These are phyloP conservation scores for Fistulina hepatica DNA, from an alignment of 1,284 basidiomycete genomes.

Conservation along the genomic window DNA sequence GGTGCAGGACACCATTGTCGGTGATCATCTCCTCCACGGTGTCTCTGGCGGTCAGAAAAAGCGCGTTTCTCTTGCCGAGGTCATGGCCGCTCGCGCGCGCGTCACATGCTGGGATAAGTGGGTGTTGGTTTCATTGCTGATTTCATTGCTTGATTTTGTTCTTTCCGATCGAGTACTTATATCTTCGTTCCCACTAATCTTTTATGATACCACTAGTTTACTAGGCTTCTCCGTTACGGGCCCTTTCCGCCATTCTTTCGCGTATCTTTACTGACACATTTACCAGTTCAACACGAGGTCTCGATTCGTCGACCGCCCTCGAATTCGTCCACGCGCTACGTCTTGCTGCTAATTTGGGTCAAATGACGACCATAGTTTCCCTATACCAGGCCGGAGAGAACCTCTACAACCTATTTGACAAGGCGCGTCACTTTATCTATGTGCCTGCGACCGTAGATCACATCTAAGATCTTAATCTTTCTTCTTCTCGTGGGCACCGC, in stretches of 20 bases:
- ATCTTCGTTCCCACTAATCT: too few species aligned
- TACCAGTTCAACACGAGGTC: conserved; percentile 41
- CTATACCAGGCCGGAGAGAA: conserved; percentile 65
- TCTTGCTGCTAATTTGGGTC: conserved; percentile 26
- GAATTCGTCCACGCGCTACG: conserved; percentile 46
- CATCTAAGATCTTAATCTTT: too few species aligned
- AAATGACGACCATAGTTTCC: conserved; percentile 42
- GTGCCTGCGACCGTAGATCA: too few species aligned
- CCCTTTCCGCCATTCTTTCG: too few species aligned
- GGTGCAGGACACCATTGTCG: conserved; percentile 47
- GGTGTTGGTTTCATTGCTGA: conserved; percentile 15
- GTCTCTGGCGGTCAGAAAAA: conserved; percentile 76
- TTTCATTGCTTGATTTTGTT: conserved; percentile 1
- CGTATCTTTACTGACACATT: too few species aligned
- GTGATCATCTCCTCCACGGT: conserved; percentile 63
- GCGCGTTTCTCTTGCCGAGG: conserved; percentile 68
- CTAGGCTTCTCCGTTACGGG: too few species aligned
- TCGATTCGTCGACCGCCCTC: conserved; percentile 60
- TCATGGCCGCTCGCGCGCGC: conserved; percentile 45
- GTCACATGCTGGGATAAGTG: conserved; percentile 69
- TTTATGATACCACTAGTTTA: too few species aligned
- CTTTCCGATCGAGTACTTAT: too few species aligned
- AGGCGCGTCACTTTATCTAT: too few species aligned
- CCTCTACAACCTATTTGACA: conserved; percentile 56
- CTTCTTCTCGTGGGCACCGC: too few species aligned